These are phyloP conservation scores for Aaosphaeria pasadenensis DNA, from an alignment of 2,329 filamentous ascomycete genomes.

Conservation along the genomic window DNA sequence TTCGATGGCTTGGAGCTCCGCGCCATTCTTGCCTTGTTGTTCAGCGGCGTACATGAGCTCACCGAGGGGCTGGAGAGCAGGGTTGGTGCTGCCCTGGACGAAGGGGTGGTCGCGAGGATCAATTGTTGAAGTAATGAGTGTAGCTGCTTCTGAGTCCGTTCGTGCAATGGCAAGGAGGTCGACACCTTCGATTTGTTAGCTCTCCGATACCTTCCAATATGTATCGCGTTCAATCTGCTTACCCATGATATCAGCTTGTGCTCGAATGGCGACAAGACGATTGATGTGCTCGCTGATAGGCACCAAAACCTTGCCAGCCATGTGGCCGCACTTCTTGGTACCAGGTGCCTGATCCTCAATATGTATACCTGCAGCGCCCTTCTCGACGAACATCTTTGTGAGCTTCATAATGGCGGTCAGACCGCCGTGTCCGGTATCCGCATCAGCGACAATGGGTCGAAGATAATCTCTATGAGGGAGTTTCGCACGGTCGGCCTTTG, in stretches of 20 bases:
- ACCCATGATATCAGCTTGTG: constrained; percentile 99
- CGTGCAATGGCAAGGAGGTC: constrained; percentile 89
- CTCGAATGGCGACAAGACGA: constrained; percentile 90
- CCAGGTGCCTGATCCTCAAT: constrained; percentile 98
- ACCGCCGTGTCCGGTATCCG: constrained; percentile 94
- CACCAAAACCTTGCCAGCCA: constrained; percentile 97
- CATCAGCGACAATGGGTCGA: constrained; percentile 92
- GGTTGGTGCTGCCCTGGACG: constrained; percentile 87
- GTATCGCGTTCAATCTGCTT: constrained; percentile 14
- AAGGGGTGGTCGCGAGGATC: constrained; percentile 93
- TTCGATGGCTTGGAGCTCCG: constrained; percentile 84
- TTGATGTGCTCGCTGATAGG: constrained; percentile 98
- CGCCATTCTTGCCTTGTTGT: constrained; percentile 73
- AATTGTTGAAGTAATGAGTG: constrained; percentile 93
- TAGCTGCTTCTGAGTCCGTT: constrained; percentile 96
- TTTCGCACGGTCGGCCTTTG: constrained; percentile 68
- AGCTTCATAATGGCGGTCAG: constrained; percentile 99
- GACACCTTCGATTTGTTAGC: constrained; percentile 50
- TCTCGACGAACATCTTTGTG: constrained; percentile 95
- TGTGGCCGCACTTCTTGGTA: constrained; percentile 99
- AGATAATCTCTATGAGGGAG: constrained; percentile 88
- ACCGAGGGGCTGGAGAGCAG: constrained; percentile 75
- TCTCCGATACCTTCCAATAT: background rate
- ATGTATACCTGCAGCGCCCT: constrained; percentile 94
- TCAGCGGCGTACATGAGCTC: constrained; percentile 91